Evolutionary conservation across 257 asterid species (phyloP).

Genomic region (Nicotiana tabacum): DNA sequence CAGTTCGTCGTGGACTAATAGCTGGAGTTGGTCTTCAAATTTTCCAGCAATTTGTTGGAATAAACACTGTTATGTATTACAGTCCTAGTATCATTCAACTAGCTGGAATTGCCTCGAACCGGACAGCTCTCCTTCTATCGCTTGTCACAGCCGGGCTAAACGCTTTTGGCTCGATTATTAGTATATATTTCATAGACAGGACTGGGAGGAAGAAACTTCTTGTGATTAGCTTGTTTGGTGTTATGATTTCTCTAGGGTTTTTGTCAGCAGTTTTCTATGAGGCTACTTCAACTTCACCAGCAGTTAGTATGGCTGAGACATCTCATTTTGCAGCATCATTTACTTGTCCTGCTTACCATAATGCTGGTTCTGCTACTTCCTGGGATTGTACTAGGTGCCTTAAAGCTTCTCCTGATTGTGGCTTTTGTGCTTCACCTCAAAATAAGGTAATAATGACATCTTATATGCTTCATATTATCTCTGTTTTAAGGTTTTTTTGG

Average conservation of each 20-base stretch:
- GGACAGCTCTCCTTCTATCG: constrained; percentile 29
- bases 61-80: constrained; percentile 40
- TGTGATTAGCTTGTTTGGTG: constrained; percentile 30
- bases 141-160: constrained; percentile 39
- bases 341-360: constrained; percentile 28
- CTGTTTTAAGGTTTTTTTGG: background rate
- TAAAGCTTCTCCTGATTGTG: constrained; percentile 35
- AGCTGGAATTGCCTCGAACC: constrained; percentile 37
- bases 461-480: background rate
- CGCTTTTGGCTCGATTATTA: constrained; percentile 34
- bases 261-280: constrained; percentile 33
- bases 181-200: constrained; percentile 41
- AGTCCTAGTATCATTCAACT: constrained; percentile 37
- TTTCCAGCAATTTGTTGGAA: constrained; percentile 43
- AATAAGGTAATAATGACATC: constrained; percentile 22
- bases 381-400: constrained; percentile 47
- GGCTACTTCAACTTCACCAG: constrained; percentile 31
- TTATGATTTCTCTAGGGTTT: constrained; percentile 32
- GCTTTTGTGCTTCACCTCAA: constrained; percentile 36
- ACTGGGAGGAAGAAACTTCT: constrained; percentile 42
- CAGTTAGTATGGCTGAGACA: constrained; percentile 21
- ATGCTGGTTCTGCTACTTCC: constrained; percentile 13
- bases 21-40: constrained; percentile 43
- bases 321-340: constrained; percentile 18
- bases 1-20: constrained; percentile 32